Evolutionary conservation across 345 rosid genomes (phyloP), one percentile per base, ranked within the genome.

Genomic region (Bretschneidera sinensis): DNA sequence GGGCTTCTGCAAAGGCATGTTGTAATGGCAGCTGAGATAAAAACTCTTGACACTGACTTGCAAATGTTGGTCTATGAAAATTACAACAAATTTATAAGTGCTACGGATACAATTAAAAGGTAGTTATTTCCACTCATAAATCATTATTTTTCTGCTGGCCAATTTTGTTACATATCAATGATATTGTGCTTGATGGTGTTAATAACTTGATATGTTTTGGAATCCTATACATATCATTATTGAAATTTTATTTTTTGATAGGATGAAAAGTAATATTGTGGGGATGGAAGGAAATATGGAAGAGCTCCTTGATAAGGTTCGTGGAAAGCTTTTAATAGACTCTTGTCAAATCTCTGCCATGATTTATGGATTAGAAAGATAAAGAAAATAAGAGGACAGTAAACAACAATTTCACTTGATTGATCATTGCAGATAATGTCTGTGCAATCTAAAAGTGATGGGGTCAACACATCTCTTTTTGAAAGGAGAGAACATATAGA

Each of bases 271-370:
- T 78, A 95, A 95, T 67, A 95, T 91, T 55, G 84, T 91, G 58
- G 99, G 97, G 62, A 91, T 95, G 99, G 98, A 95, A 82, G 64
- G 83, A 48, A 95, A 88, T 65, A 95, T 91, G 96, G 96, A 86
- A 58, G 91, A 91, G 63, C 95, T 95, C 51, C 95, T 95, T 76
- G 84, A 83, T 28, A 91, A 86, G 95, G 99, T 84, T 61, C 48
- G 65, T 61, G 55, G 23, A 24, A 67, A 43, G 18, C 21, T 24
- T 54, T 3, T 33, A 34, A 51, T 45, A 28, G 33, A 8, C 45
- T 39, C 10, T 39, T 1, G 4, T 1, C 15, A 11, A 9, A 39
- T 1, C 1, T 39, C 45, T 39, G 16, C 16, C 4, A 1, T 2
- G 10, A 39, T 39, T 39, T 39, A 39, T 39, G 45, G 11, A 39